phyloP scores from a whole-genome alignment of 495 filamentous ascomycete genomes.

The Cercophora newfieldiana region DNA sequence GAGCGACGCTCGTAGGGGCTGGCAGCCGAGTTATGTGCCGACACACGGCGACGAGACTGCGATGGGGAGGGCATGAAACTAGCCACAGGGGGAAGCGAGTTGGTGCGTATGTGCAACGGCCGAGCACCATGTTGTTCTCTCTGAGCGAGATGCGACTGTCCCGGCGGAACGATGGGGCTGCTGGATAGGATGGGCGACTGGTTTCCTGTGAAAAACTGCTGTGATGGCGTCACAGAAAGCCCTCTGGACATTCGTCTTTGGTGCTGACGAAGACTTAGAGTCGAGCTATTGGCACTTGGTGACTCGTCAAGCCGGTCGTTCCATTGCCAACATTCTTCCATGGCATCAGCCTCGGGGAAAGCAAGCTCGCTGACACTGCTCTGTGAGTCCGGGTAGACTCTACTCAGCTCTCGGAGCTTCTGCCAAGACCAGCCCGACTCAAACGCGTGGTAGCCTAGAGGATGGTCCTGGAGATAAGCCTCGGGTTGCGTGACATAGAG shows the following conservation, averaged over 20 bases:
- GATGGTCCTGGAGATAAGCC: conserved; percentile 60
- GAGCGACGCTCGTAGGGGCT: conserved; percentile 36
- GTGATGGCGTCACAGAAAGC: conserved; percentile 38
- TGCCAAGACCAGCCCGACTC: conserved; percentile 61
- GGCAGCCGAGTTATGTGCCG: conserved; percentile 30
- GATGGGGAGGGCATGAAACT: conserved; percentile 31
- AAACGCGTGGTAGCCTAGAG: conserved; percentile 49
- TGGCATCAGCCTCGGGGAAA: conserved; percentile 58
- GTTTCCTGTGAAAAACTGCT: conserved; percentile 34
- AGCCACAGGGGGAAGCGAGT: conserved; percentile 47
- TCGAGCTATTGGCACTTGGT: conserved; percentile 32
- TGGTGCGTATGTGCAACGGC: conserved; percentile 45
- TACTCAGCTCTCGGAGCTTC: conserved; percentile 56
- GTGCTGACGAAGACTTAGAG: conserved; percentile 41
- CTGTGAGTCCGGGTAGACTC: conserved; percentile 50
- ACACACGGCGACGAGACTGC: conserved; percentile 40
- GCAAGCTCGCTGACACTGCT: conserved; percentile 37
- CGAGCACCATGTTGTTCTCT: conserved; percentile 44
- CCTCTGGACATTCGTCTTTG: conserved; percentile 36
- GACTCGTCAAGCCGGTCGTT: conserved; percentile 56
- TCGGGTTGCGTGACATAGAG: conserved; percentile 67
- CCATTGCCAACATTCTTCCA: conserved; percentile 55
- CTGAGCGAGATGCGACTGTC: conserved; percentile 39
- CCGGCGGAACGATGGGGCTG: conserved; percentile 28
- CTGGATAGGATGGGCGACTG: conserved; percentile 36